Evolutionary conservation across 179 eudicot species (phyloP).

Genomic region (Silene coronaria): DNA sequence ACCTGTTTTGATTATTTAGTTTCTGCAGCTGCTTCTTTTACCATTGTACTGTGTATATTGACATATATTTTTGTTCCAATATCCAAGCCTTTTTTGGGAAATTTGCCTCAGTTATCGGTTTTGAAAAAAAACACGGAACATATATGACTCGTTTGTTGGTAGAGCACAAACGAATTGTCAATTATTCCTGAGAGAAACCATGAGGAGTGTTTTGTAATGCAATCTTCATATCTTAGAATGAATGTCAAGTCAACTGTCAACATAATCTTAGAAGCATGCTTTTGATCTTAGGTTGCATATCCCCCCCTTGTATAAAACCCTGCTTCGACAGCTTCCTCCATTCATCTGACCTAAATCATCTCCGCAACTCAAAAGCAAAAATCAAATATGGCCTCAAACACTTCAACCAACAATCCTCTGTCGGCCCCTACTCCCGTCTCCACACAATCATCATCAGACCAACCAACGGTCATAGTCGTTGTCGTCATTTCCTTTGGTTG

Average conservation of each 20-base stretch:
- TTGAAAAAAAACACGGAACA: neutral
- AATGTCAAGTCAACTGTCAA: constrained; percentile 42
- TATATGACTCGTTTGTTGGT: neutral
- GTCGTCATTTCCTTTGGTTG: constrained; percentile 38
- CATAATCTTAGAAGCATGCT: constrained; percentile 41
- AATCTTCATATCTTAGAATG: constrained; percentile 38
- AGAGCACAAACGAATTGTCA: neutral
- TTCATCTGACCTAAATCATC: neutral
- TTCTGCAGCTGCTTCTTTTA: constrained; percentile 3
- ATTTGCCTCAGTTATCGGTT: neutral
- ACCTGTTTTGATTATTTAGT: neutral
- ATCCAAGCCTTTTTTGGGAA: neutral
- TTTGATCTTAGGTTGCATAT: neutral
- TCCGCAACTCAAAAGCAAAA: neutral
- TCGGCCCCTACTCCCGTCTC: constrained; percentile 14
- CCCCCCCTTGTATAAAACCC: too few relatives aligned
- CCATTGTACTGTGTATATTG: constrained; percentile 3
- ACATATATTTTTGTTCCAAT: neutral
- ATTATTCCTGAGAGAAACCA: neutral
- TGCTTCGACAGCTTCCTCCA: neutral
- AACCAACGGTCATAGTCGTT: constrained; percentile 31
- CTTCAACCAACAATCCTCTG: constrained; percentile 2
- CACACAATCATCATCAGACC: constrained; percentile 22
- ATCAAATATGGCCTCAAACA: constrained; percentile 17
- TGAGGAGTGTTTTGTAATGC: constrained; percentile 38